Percentiles rank a stretch among this genome's conserved stretches.
Conservation (phyloP, 345 rosid species). For the Camelina hispida region DNA sequence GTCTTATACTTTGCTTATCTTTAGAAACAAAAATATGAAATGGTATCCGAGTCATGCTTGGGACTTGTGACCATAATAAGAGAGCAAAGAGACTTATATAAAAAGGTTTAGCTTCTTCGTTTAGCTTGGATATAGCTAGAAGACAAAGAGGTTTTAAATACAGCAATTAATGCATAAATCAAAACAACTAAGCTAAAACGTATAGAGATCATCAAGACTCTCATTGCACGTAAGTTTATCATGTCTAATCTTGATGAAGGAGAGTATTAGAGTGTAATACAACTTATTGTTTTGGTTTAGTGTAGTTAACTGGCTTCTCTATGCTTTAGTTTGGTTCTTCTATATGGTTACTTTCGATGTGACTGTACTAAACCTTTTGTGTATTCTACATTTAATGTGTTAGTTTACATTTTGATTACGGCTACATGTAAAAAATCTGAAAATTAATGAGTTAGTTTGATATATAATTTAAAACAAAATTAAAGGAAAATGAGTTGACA, state of each 20-base stretch:
- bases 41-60: not conserved
- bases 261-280: not conserved
- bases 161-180: not conserved
- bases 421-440: not conserved
- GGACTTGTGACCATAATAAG: not conserved
- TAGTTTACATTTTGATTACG: not conserved
- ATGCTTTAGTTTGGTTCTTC: not conserved
- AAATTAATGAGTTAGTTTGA: not conserved
- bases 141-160: not conserved
- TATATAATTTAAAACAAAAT: not conserved
- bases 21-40: not conserved
- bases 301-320: not conserved
- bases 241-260: not conserved
- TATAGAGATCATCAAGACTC: not conserved
- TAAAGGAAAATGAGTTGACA: conserved; percentile 22
- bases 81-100: not conserved
- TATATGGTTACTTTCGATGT: not conserved
- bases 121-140: not conserved
- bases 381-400: not conserved
- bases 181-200: not conserved
- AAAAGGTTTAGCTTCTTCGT: too few species aligned
- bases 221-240: not conserved
- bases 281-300: not conserved
- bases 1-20: not conserved
- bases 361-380: not conserved